Evolutionary conservation across 768 basidiomycete species (phyloP).

Genomic region (Lyophyllum shimeji): DNA sequence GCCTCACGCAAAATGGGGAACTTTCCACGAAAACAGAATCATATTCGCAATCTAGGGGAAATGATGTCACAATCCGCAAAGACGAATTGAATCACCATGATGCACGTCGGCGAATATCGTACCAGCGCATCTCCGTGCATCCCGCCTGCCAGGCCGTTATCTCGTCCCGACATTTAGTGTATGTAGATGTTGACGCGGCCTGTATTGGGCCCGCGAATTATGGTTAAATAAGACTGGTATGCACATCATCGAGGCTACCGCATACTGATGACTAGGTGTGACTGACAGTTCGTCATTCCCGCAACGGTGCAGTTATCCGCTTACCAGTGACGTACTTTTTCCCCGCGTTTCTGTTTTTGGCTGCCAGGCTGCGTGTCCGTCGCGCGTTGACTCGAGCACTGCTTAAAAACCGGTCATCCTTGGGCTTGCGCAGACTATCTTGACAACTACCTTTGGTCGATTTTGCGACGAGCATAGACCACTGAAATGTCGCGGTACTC

Average conservation of each 20-base stretch:
- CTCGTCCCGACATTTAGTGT: neutral
- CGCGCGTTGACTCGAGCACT: neutral
- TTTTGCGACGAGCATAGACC: neutral
- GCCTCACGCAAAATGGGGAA: neutral
- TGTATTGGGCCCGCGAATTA: neutral
- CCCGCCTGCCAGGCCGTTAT: conserved; percentile 1
- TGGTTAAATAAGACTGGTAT: conserved; percentile 4
- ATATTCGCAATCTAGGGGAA: too few species aligned
- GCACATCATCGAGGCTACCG: neutral
- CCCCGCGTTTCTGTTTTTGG: neutral
- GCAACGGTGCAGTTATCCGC: neutral
- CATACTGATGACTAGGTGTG: conserved; percentile 12
- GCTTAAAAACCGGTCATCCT: conserved; percentile 2
- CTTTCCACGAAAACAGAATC: neutral
- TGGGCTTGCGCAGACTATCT: neutral
- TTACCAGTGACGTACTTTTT: too few species aligned
- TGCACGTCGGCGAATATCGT: conserved; percentile 1
- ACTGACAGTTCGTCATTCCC: conserved; percentile 5
- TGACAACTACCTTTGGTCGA: neutral
- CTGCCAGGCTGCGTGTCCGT: neutral
- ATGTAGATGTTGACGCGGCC: neutral
- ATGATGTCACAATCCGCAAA: too few species aligned
- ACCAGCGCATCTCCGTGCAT: neutral
- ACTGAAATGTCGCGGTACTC: conserved; percentile 20
- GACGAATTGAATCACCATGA: neutral